Evolutionary conservation across 2,329 filamentous ascomycete genomes (phyloP), one percentile per base, ranked within the genome.

Genomic region (Stromatinia cepivora): DNA sequence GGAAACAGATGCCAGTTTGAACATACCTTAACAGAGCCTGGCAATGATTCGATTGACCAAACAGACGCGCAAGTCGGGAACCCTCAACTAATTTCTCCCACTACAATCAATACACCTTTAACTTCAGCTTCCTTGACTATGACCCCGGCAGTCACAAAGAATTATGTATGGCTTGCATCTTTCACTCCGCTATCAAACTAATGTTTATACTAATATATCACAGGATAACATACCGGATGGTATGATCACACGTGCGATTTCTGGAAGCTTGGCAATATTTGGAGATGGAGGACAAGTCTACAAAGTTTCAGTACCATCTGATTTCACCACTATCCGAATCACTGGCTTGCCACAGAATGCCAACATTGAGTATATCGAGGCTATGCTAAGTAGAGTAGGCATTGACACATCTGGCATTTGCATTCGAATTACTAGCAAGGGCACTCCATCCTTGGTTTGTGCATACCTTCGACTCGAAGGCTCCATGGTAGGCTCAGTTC

Each of bases 281-380:
- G 66, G 71, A 58, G 69, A 73, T n/a, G 70, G 70, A 15, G 75
- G 70, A 57, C 67, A 75, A 25, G 67, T 75, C 28, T 28, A 68
- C 20, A 76, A 75, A 70, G 63, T 77, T 15, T 72, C 71, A 36
- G 67, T 76, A n/a, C 72, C 74, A 6, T 53, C 72, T 42, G 76
- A 76, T 57, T 76, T 76, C 52, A 76, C 74, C 56, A 58, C 70
- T 52, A 71, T 71, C 31, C 71, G 69, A 22, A 73, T 77, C 31
- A 71, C 54, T 9, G 74, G 72, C 25, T 57, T 76, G 58, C 36
- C 67, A 20, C 53, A 66, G 59, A 70, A 62, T 66, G 72, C 65
- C 52, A 70, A 69, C 15, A 58, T 69, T 50, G 63, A 57, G 72
- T 53, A 63, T 42, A 53, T 73, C 1, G 67, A 70, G 54, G 56